Evolutionary conservation across 768 basidiomycete genomes (phyloP), one percentile per base, ranked within the genome.

Genomic region (Tricholoma flavovirens): DNA sequence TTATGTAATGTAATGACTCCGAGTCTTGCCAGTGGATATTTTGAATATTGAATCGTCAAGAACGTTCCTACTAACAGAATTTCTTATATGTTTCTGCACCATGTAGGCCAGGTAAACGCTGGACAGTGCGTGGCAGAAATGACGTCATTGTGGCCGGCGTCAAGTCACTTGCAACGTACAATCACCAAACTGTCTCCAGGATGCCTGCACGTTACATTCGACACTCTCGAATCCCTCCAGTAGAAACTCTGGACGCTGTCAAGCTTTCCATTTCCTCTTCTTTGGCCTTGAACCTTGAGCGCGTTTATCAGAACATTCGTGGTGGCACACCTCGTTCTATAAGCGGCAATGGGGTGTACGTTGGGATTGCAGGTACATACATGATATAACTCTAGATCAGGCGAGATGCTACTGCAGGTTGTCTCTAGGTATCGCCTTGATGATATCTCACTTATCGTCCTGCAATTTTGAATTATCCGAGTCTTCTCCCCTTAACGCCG

Each of bases 151-250:
- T n/a, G n/a, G n/a, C n/a, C n/a, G n/a, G n/a, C n/a, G 12, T 33
- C 8, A 15, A 5, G 14, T 15, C 14, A 36, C 5, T 36, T 4
- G 12, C 2, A 45, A 22, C n/a, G 24, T 32, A 8, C 30, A 32
- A 11, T 32, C 30, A 32, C 7, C 30, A 32, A 32, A 3, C 9
- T 32, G 30, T 2, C 24, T 26, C 2, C 33, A 29, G 38, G 26
- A 62, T 59, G 60, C 15, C 55, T 45, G 56, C 60, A 11, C 57
- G 56, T 22, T 65, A 50, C 22, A 64, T 59, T 45, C 57, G 32
- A 7, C 49, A 57, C 12, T 55, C 62, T 33, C 15, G 45, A 12
- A 22, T 22, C 5, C 53, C 57, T 29, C 64, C 61, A 32, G 58
- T 53, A 24, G 17, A 46, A 17, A 38, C 51, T 12, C 43, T 66